These are phyloP conservation scores for Croton setiger DNA, from an alignment of 441 rosid species.

Conservation along the genomic window DNA sequence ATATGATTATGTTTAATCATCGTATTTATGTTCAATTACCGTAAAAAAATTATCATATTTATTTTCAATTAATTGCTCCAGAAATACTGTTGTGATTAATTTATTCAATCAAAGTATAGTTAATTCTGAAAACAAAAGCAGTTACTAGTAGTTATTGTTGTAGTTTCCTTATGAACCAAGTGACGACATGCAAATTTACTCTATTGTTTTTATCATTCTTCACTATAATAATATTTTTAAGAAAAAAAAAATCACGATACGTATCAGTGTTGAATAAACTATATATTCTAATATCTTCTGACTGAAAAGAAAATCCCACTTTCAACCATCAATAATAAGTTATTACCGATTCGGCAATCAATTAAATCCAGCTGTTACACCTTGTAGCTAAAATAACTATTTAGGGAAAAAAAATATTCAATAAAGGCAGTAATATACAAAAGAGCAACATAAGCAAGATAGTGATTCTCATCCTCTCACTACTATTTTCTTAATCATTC, in stretches of 20 bases:
- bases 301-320: constrained; percentile 26
- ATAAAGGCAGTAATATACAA: background rate
- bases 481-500: constrained; percentile 26
- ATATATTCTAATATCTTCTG: background rate
- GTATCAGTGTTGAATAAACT: too few species aligned
- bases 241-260: too few species aligned
- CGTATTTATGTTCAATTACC: too few species aligned
- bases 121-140: background rate
- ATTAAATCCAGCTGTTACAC: constrained; percentile 14
- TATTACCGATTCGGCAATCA: constrained; percentile 9
- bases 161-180: background rate
- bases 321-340: constrained; percentile 11
- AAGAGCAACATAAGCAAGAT: constrained; percentile 17
- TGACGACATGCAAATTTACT: too few species aligned
- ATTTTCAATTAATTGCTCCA: too few species aligned
- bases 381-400: background rate
- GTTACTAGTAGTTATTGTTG: background rate
- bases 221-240: too few species aligned
- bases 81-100: too few species aligned
- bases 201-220: too few species aligned
- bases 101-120: too few species aligned
- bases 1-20: too few species aligned
- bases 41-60: too few species aligned
- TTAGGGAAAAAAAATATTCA: background rate
- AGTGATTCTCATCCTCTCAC: constrained; percentile 21